A percentile compares a stretch with the other conserved stretches of the same genome.
These are phyloP conservation scores for Pyrus bretschneideri DNA, from an alignment of 306 rosid genomes.

Conservation along the genomic window DNA sequence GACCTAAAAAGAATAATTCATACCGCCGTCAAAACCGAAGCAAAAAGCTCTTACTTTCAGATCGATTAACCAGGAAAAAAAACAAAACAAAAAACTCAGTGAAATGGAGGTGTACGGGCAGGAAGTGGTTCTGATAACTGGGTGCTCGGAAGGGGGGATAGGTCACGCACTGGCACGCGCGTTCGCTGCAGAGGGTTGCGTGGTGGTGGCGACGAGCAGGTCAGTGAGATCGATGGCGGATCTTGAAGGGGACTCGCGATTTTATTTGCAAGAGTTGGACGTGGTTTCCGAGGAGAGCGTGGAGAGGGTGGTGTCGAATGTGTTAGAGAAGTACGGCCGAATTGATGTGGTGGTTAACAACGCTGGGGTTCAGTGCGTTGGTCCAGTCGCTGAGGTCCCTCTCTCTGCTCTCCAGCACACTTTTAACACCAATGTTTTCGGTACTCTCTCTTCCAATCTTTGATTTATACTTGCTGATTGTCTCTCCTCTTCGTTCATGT, in stretches of 20 bases:
- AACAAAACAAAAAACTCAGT: neutral
- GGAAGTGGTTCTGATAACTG: conserved; percentile 67
- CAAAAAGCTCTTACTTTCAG: neutral
- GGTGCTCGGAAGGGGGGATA: conserved; percentile 61
- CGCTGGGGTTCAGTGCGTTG: conserved; percentile 75
- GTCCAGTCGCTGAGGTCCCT: conserved; percentile 73
- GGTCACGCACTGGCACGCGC: conserved; percentile 72
- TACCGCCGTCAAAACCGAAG: neutral
- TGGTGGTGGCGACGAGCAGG: conserved; percentile 74
- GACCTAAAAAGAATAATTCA: too few species aligned
- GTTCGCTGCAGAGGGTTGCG: conserved; percentile 54
- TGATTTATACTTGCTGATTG: neutral
- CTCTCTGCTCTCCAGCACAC: conserved; percentile 48
- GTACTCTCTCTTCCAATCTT: conserved; percentile 14
- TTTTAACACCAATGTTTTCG: conserved; percentile 66
- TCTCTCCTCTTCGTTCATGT: neutral
- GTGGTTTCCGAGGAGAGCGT: conserved; percentile 73
- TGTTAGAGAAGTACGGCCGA: conserved; percentile 44
- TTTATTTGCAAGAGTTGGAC: conserved; percentile 60
- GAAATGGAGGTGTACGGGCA: conserved; percentile 27
- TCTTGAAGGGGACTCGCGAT: conserved; percentile 40
- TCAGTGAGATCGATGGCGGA: conserved; percentile 49
- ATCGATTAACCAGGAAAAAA: neutral
- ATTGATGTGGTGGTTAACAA: conserved; percentile 75
- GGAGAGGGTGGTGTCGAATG: conserved; percentile 25